Evolutionary conservation across 305 asterid genomes (phyloP), one percentile per base, ranked within the genome.

Genomic region (Ilex paraguariensis): DNA sequence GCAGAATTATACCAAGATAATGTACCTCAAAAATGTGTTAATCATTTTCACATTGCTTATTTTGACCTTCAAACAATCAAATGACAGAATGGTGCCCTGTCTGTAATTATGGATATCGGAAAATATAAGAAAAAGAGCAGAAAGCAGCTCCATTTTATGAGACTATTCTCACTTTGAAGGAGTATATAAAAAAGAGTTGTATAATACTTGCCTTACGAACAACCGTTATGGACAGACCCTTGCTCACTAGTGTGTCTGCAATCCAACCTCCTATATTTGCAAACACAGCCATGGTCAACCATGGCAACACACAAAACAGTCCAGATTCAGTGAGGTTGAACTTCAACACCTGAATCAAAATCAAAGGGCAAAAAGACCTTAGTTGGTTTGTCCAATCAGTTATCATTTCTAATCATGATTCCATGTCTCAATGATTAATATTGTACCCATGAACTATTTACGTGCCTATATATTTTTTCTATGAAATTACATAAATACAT

Each of bases 171-270:
- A 21, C 28, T 21, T 1, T 21, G 28, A 21, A 33, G 5, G 31
- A 36, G 15, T n/a, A 6, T 50, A 21, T 54, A 17, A 21, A 17
- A 7, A 58, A 53, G 17, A 40, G 53, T 31, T 66, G 66, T 56
- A 32, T n/a, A 52, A 65, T 51, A 64, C 88, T 81, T 81, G 75
- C 96, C 96, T 90, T 87, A 33, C 90, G 90, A 60, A 84, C 87
- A 45, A 87, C 74, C 51, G 90, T 84, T 66, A 84, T 73, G 63
- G 90, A 81, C 60, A 81, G 58, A 60, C 83, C 87, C 69, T 69
- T 78, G 80, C 82, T 71, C 63, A 81, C 82, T 56, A 78, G 84
- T 53, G 84, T 68, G 61, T 81, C 87, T 10, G 87, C 87, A 73
- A 81, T 81, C 84, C 84, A 81, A 60, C 87, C 87, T 57, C 87